Evolutionary conservation across 192 early-diverging fungal species (phyloP).

Genomic region (Radiomyces spectabilis): DNA sequence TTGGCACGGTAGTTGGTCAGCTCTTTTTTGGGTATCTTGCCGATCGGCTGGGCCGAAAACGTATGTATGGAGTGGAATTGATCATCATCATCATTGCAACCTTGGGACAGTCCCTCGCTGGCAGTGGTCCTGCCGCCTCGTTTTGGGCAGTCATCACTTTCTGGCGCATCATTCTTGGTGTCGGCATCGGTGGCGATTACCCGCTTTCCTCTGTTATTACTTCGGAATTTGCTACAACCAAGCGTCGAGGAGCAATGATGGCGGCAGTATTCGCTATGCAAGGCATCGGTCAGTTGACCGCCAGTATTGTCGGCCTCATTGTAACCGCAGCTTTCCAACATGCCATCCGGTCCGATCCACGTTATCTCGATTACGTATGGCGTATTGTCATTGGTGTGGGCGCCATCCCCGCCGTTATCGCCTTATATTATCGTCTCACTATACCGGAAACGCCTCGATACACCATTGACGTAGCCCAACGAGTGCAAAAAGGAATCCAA

Average conservation of each 20-base stretch:
- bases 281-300: constrained; percentile 81
- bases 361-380: constrained; percentile 84
- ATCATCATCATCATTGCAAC: constrained; percentile 90
- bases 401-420: constrained; percentile 69
- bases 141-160: constrained; percentile 60
- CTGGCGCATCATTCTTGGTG: constrained; percentile 88
- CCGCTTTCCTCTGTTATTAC: constrained; percentile 92
- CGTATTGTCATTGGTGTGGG: constrained; percentile 82
- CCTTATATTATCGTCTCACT: constrained; percentile 88
- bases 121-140: constrained; percentile 61
- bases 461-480: constrained; percentile 60
- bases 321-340: constrained; percentile 64
- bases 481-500: constrained; percentile 56
- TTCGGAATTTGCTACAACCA: constrained; percentile 82
- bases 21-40: constrained; percentile 76
- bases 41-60: constrained; percentile 85
- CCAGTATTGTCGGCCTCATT: constrained; percentile 70
- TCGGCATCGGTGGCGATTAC: constrained; percentile 96
- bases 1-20: constrained; percentile 91
- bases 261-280: constrained; percentile 91
- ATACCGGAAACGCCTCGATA: constrained; percentile 95
- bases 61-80: constrained; percentile 84
- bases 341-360: constrained; percentile 52
- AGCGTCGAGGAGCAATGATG: constrained; percentile 85
- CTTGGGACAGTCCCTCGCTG: constrained; percentile 71